Conservation (phyloP, 1,139 yeast genomes). For the Pichia sp. region DNA sequence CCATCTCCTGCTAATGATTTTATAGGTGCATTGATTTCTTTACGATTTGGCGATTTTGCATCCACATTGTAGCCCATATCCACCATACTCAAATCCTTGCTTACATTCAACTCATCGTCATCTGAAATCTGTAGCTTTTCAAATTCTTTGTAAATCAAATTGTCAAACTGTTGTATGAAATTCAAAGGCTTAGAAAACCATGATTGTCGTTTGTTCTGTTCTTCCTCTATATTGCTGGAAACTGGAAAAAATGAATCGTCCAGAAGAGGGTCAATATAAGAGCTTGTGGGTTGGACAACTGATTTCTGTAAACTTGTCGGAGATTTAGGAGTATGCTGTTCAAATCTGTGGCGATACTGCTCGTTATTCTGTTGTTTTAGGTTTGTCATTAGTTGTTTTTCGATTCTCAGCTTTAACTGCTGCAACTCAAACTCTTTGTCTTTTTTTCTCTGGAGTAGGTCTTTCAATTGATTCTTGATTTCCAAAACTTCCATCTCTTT, state of each 20-base stretch:
- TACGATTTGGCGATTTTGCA: neutral
- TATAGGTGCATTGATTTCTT: constrained; percentile 27
- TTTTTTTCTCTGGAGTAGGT: constrained; percentile 31
- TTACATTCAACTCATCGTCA: constrained; percentile 1
- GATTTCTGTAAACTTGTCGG: constrained; percentile 21
- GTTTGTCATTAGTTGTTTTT: constrained; percentile 37
- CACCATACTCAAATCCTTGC: neutral
- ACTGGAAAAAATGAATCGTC: constrained; percentile 20
- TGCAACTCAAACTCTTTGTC: constrained; percentile 35
- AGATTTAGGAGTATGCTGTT: constrained; percentile 21
- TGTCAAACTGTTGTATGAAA: constrained; percentile 65
- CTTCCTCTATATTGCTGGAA: neutral
- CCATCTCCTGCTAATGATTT: constrained; percentile 24
- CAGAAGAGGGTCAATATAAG: constrained; percentile 24
- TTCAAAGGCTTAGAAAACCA: constrained; percentile 53
- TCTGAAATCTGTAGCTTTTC: constrained; percentile 43
- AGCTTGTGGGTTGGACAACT: constrained; percentile 15
- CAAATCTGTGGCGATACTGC: constrained; percentile 5
- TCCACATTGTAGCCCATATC: constrained; percentile 2
- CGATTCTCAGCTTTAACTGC: constrained; percentile 45
- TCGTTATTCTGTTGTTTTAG: constrained; percentile 27
- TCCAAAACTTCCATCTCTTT: constrained; percentile 62
- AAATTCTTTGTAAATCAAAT: constrained; percentile 60
- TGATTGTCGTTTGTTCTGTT: constrained; percentile 29
- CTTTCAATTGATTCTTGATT: constrained; percentile 46